Evolutionary conservation across 495 filamentous ascomycete species (phyloP).

Genomic region (Talaromyces wortmannii): DNA sequence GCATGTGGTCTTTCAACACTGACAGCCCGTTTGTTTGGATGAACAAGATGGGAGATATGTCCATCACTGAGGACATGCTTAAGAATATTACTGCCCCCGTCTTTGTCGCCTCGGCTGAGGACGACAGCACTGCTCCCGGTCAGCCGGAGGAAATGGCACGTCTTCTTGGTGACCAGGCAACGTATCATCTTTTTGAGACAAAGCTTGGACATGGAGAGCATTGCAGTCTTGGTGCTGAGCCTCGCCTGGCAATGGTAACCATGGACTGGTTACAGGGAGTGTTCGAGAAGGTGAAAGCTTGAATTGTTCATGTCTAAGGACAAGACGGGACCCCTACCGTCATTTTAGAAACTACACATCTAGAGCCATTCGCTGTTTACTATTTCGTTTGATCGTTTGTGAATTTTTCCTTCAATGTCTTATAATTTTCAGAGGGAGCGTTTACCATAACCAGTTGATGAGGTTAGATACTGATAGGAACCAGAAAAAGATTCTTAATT

Average conservation of each 20-base stretch:
- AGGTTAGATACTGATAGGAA: too few species aligned
- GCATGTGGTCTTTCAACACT: slow-evolving; percentile 31
- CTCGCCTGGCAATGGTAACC: slow-evolving; percentile 10
- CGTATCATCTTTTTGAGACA: slow-evolving; percentile 14
- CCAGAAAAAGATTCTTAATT: too few species aligned
- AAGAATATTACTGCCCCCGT: slow-evolving; percentile 21
- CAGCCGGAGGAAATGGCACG: slow-evolving; percentile 22
- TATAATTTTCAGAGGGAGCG: too few species aligned
- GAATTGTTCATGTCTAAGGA: background rate
- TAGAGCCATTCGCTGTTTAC: too few species aligned
- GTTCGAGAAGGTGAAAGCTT: background rate
- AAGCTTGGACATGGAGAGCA: slow-evolving; percentile 22
- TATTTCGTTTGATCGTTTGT: too few species aligned
- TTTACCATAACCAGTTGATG: too few species aligned
- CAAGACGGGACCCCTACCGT: too few species aligned
- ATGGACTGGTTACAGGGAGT: slow-evolving; percentile 21
- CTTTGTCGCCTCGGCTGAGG: slow-evolving; percentile 23
- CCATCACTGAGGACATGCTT: slow-evolving; percentile 15
- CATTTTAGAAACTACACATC: too few species aligned
- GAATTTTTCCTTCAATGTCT: too few species aligned
- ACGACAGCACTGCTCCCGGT: slow-evolving; percentile 24
- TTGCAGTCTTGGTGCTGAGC: slow-evolving; percentile 13
- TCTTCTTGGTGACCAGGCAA: slow-evolving; percentile 20
- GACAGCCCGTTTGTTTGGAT: slow-evolving; percentile 21
- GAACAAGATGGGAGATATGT: slow-evolving; percentile 10